A percentile compares a stretch with the other conserved stretches of the same genome.
These are phyloP conservation scores for Termitomyces sp. DNA, from an alignment of 768 basidiomycete genomes.

Conservation along the genomic window DNA sequence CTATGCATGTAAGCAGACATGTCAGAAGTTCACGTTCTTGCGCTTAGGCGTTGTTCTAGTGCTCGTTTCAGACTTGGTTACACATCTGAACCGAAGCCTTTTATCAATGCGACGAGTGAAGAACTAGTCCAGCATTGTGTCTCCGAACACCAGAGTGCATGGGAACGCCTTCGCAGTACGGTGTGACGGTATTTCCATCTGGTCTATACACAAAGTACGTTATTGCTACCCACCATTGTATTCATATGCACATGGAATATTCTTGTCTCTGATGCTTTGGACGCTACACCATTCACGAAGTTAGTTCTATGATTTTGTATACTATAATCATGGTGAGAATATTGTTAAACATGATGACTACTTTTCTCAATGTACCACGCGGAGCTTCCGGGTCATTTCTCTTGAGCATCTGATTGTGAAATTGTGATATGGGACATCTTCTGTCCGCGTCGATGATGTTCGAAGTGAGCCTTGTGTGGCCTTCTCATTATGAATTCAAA, in stretches of 20 bases:
- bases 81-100: conserved; percentile 26
- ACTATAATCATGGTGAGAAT: neutral
- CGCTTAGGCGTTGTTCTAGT: conserved; percentile 18
- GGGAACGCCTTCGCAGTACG: conserved; percentile 33
- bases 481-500: neutral
- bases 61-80: conserved; percentile 26
- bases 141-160: conserved; percentile 41
- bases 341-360: too few species aligned
- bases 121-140: conserved; percentile 43
- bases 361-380: too few species aligned
- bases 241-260: neutral
- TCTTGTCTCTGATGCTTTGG: neutral
- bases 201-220: neutral
- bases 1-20: conserved; percentile 45
- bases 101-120: conserved; percentile 32
- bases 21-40: neutral
- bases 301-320: neutral
- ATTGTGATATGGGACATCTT: too few species aligned
- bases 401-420: too few species aligned
- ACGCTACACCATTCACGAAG: neutral
- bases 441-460: neutral
- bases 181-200: conserved; percentile 1
- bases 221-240: neutral
- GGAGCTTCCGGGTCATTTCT: too few species aligned
- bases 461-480: neutral